phyloP scores from a whole-genome alignment of 257 asterid genomes.

The Solanum boliviense region DNA sequence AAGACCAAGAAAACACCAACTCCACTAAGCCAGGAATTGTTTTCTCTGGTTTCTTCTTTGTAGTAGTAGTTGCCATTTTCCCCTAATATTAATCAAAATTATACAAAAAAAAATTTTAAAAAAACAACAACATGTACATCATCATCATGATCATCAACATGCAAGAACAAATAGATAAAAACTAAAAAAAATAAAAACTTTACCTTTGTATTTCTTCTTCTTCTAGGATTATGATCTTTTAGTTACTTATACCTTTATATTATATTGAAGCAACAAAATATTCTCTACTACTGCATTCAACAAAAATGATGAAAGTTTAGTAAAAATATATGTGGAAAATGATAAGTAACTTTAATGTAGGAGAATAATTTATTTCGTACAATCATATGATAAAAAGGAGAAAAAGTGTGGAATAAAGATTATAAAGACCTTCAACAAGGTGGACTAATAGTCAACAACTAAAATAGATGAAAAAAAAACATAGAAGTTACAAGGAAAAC shows the following conservation, averaged over 20 bases:
- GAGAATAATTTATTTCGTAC: background rate
- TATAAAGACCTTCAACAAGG: background rate
- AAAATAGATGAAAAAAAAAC: background rate
- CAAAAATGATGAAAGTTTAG: background rate
- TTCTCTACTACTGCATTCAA: background rate
- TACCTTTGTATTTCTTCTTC: background rate
- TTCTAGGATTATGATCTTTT: background rate
- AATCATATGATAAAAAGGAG: background rate
- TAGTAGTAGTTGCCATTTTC: background rate
- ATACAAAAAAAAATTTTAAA: background rate
- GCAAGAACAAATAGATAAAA: background rate
- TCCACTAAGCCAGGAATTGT: background rate
- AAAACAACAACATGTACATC: background rate
- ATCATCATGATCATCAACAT: background rate
- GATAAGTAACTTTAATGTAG: background rate
- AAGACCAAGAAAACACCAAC: conserved; percentile 37
- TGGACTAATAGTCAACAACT: background rate
- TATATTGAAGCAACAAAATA: background rate
- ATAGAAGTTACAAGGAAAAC: background rate
- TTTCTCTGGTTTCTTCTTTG: conserved; percentile 1
- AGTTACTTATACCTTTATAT: background rate
- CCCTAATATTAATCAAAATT: background rate
- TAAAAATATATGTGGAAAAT: background rate
- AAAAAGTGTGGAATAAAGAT: background rate
- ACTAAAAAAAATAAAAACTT: background rate